Percentiles rank a stretch among this genome's conserved stretches.
Evolutionary conservation across 331 rosid genomes (phyloP).

Genomic region (Pyrus hybrid): DNA sequence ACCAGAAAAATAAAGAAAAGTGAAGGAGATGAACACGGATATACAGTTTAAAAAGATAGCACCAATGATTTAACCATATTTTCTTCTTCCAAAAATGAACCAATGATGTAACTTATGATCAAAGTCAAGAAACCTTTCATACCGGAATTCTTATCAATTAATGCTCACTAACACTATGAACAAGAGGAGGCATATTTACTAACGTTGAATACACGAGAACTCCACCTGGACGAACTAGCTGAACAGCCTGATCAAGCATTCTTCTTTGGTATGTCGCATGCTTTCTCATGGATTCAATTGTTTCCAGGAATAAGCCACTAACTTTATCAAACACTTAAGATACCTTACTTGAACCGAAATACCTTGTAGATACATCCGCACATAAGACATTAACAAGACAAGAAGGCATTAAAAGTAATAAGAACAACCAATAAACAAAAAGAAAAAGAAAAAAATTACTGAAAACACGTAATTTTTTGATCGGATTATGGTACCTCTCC

Average conservation of each 20-base stretch:
- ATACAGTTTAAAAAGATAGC: neutral
- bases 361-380: neutral
- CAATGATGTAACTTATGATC: neutral
- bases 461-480: neutral
- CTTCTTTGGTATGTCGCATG: slow-evolving; percentile 79
- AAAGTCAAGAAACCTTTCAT: neutral
- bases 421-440: neutral
- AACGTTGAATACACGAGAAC: slow-evolving; percentile 90
- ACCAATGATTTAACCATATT: neutral
- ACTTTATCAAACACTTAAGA: neutral
- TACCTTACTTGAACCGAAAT: neutral
- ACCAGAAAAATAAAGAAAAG: neutral
- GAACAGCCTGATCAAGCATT: slow-evolving; percentile 95
- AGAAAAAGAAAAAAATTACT: neutral
- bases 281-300: slow-evolving; percentile 60
- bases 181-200: slow-evolving; percentile 24
- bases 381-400: neutral
- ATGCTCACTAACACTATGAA: neutral
- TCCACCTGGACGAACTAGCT: slow-evolving; percentile 77
- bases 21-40: neutral
- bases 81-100: neutral
- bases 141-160: neutral
- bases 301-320: slow-evolving; percentile 43
- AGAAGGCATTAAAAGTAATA: neutral
- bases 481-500: slow-evolving; percentile 56